Evolutionary conservation across 2,329 filamentous ascomycete genomes (phyloP).

Genomic region (Macrophomina phaseolina): DNA sequence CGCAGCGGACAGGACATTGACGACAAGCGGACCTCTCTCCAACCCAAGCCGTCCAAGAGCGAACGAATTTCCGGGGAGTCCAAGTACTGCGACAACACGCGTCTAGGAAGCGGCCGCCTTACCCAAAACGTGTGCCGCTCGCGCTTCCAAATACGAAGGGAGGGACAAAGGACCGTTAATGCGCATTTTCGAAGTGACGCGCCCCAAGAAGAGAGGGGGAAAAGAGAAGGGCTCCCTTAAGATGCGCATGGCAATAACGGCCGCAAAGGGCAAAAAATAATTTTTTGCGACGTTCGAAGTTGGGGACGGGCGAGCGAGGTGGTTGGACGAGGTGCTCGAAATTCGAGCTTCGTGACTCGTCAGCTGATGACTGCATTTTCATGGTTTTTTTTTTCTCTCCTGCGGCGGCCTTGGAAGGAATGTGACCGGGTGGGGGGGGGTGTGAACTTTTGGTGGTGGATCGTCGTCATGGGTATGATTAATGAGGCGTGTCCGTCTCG

Average conservation of each 20-base stretch:
- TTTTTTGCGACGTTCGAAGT: conserved; percentile 20
- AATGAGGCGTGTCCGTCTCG: neutral
- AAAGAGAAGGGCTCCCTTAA: neutral
- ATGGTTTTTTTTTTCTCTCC: neutral
- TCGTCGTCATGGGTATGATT: neutral
- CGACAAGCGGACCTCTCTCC: neutral
- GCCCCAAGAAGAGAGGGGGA: neutral
- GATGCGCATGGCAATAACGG: conserved; percentile 4
- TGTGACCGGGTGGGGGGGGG: neutral
- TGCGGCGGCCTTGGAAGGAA: neutral
- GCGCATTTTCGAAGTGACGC: neutral
- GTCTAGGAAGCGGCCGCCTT: neutral
- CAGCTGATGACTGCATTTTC: neutral
- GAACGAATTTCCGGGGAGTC: neutral
- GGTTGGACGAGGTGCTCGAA: neutral
- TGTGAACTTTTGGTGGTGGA: neutral
- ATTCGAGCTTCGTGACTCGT: neutral
- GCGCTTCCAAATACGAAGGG: neutral
- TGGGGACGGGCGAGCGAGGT: neutral
- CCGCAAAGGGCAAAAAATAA: conserved; percentile 6
- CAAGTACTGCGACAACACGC: neutral
- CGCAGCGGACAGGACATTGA: neutral
- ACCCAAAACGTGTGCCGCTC: neutral
- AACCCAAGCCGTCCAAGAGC: neutral
- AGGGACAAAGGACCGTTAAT: neutral